Evolutionary conservation across 345 rosid species (phyloP).

Genomic region (Citrus inodora): DNA sequence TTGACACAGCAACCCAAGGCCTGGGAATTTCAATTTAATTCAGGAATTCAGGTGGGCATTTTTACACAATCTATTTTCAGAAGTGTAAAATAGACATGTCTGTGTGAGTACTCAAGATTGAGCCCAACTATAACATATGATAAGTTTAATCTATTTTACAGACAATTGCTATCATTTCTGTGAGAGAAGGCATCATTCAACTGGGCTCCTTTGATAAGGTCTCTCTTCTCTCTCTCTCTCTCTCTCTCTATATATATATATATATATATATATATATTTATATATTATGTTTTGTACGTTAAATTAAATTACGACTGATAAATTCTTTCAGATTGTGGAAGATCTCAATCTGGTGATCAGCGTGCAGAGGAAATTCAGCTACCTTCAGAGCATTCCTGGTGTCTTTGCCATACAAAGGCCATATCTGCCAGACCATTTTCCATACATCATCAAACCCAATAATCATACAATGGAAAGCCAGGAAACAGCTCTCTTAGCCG

Average conservation of each 20-base stretch:
- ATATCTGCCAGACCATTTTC: slow-evolving; percentile 44
- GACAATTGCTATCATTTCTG: slow-evolving; percentile 73
- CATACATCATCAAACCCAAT: slow-evolving; percentile 36
- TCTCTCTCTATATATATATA: background rate
- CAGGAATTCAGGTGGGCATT: slow-evolving; percentile 63
- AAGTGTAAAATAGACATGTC: background rate
- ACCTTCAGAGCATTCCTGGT: slow-evolving; percentile 70
- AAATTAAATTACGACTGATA: background rate
- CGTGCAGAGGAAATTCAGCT: slow-evolving; percentile 63
- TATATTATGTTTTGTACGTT: background rate
- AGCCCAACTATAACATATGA: background rate
- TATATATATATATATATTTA: no score
- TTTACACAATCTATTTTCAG: background rate
- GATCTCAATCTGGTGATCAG: slow-evolving; percentile 62
- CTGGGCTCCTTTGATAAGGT: slow-evolving; percentile 74
- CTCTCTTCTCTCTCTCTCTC: background rate
- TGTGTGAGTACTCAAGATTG: no score
- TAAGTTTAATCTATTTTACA: slow-evolving; percentile 26
- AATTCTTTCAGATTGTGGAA: slow-evolving; percentile 41
- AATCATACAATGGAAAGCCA: slow-evolving; percentile 23
- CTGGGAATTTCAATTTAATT: slow-evolving; percentile 64
- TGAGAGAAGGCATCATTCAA: slow-evolving; percentile 71
- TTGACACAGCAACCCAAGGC: slow-evolving; percentile 58
- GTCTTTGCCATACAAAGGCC: slow-evolving; percentile 56
- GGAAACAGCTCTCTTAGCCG: slow-evolving; percentile 22